Base-by-base conservation (phyloP, 352 stramenopile species). In the Phytophthora quininea region DNA sequence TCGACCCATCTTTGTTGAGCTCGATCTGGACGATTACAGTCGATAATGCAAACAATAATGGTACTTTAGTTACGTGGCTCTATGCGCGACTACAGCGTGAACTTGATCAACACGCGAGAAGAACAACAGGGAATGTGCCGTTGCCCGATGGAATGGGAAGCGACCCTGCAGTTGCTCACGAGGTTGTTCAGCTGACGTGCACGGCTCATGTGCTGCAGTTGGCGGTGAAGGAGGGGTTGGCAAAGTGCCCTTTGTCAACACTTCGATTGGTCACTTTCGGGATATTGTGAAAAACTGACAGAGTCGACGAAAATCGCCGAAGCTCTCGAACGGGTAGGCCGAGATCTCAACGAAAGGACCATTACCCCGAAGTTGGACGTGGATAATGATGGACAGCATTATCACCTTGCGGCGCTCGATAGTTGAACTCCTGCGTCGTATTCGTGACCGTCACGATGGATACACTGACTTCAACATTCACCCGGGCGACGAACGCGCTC, bases 361-460 rank as follows among this genome's bases (percentile, higher is more conserved):
- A 8, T 40, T 4, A 24, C 19, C 14, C 49, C 49, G 7, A 29
- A 29, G 30, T 8, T 56, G 5, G 49, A 56, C 19, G n/a, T 56
- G 27, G 49, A 56, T n/a, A 3, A 56, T 56, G 49, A 5, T 56
- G 30, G 30, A 56, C 12, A 40, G 49, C 30, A 56, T 56, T 15
- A 4, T 56, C 1, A 43, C 30, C 3, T 27, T 56, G 11, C 42
- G 43, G 3, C 49, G 30, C 6, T 9, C 49, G 4, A 10, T 56
- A 1, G 19, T 29, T 19, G 49, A 56, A 24, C 49, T 56, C 5
- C 51, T 47, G 1, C 31, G 51, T 3, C 51, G 51, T 1, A 58
- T 58, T 32, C 51, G 51, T 2, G 51, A 47, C 1, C 32, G 51
- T 2, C 51, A 58, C n/a, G 51, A 47, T 12, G 51, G 51, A 5